phyloP scores from a whole-genome alignment of 345 rosid species.

The Melaleuca quinquenervia region DNA sequence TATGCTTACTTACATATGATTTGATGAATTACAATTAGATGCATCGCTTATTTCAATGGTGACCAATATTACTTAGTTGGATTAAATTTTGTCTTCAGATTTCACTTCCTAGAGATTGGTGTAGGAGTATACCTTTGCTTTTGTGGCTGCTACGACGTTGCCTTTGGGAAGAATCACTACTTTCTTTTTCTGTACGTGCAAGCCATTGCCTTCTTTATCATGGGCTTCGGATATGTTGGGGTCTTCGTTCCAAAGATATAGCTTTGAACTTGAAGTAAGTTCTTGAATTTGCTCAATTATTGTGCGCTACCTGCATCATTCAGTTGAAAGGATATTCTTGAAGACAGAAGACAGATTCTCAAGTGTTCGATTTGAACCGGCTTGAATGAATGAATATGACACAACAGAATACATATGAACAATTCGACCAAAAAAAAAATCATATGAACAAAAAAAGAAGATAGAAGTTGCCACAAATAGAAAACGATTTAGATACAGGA shows the following conservation, averaged over 20 bases:
- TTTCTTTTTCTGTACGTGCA: slow-evolving; percentile 19
- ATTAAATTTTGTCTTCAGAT: slow-evolving; percentile 4
- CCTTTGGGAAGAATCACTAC: slow-evolving; percentile 18
- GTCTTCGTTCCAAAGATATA: slow-evolving; percentile 10
- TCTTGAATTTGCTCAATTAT: not conserved
- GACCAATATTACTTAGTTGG: not conserved
- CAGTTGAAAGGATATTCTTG: not conserved
- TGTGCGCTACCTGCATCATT: not conserved
- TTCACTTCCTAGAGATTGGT: slow-evolving; percentile 22
- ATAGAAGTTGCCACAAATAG: not conserved
- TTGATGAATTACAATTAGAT: not conserved
- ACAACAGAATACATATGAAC: not conserved
- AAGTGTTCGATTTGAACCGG: not conserved
- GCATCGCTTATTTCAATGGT: not conserved
- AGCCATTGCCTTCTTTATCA: slow-evolving; percentile 24
- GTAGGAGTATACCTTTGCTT: slow-evolving; percentile 24
- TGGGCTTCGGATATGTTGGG: slow-evolving; percentile 27
- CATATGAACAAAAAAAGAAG: not conserved
- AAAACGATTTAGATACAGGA: not conserved
- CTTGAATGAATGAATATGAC: not conserved
- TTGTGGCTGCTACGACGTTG: slow-evolving; percentile 26
- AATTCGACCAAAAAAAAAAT: no score
- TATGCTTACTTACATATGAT: not conserved
- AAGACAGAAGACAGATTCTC: not conserved
- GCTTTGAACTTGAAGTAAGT: not conserved